Percentiles rank a stretch among this genome's conserved stretches.
Evolutionary conservation across 495 filamentous ascomycete genomes (phyloP).

Genomic region (Penicillium manginii): DNA sequence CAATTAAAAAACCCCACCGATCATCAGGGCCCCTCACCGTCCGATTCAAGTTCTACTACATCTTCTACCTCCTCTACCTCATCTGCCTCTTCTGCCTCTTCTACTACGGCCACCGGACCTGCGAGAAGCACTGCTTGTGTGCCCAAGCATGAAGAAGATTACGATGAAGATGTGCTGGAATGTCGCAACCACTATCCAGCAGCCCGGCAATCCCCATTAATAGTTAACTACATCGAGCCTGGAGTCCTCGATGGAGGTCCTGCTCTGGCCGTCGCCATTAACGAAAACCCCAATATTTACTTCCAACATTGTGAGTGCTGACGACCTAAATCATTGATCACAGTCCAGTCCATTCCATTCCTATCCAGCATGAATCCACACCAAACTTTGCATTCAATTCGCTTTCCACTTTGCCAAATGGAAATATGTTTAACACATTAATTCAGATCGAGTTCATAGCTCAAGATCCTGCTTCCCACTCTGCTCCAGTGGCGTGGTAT

Average conservation of each 20-base stretch:
- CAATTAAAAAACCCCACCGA: background rate
- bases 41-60: background rate
- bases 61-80: too few relatives aligned
- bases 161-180: too few relatives aligned
- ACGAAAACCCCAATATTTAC: conserved; percentile 15
- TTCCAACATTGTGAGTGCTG: conserved; percentile 16
- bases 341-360: too few relatives aligned
- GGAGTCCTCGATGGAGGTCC: conserved; percentile 8
- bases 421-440: background rate
- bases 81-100: background rate
- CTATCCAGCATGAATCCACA: background rate
- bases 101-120: background rate
- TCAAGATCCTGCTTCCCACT: conserved; percentile 15
- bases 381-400: too few relatives aligned
- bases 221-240: background rate
- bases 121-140: background rate
- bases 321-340: background rate
- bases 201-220: background rate
- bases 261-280: conserved; percentile 2
- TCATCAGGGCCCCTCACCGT: background rate
- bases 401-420: too few relatives aligned
- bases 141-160: background rate
- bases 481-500: conserved; percentile 5
- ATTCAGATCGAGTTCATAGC: conserved; percentile 11
- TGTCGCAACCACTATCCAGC: too few relatives aligned